Base-by-base conservation (phyloP, 2,329 filamentous ascomycete genomes). In the Hymenotorrendiella dingleyae region DNA sequence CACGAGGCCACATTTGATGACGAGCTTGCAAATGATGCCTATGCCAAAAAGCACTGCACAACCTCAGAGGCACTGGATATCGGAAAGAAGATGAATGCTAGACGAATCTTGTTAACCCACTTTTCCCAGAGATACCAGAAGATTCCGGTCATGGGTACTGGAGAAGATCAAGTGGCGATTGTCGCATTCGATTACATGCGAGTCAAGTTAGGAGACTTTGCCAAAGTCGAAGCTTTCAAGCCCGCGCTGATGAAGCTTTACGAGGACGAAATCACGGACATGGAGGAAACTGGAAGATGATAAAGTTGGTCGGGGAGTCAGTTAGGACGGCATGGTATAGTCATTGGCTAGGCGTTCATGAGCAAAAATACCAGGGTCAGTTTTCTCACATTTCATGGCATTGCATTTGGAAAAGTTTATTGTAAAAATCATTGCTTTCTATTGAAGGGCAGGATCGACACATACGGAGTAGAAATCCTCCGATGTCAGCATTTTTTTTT, bases 1-100 rank as follows among this genome's bases (percentile, higher is more conserved):
- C 93, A 98, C 68, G 93, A 98, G 72, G 90, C 89, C 49, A 98
- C 93, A 0, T 97, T 98, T 60, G 87, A 93, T 54, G 87, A 95
- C 60, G 86, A 93, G 56, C 76, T 95, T 54, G 56, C 65, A 28
- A 77, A 74, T 12, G 90, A 96, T 57, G 93, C 93, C 4, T 61
- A 74, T 21, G 86, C 84, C 39, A 98, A 98, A 76, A 89, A 84
- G 59, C 93, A 98, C 68, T 86, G 78, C 28, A 98, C 93, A 7
- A 86, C 89, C 48, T 76, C 76, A 11, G 93, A 98, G 67, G 93
- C 93, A 1, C 74, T 98, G 3, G 73, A 71, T 33, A 76, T 97
- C 3, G 91, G 84, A 2, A 72, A 75, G 10, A 67, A 71, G 34
- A 98, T 98, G 93, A 65, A 75, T 21, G 93, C 90, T 0, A 78